These are phyloP conservation scores for Pseudogymnoascus pannorum DNA, from an alignment of 2,329 filamentous ascomycete genomes.

Conservation along the genomic window DNA sequence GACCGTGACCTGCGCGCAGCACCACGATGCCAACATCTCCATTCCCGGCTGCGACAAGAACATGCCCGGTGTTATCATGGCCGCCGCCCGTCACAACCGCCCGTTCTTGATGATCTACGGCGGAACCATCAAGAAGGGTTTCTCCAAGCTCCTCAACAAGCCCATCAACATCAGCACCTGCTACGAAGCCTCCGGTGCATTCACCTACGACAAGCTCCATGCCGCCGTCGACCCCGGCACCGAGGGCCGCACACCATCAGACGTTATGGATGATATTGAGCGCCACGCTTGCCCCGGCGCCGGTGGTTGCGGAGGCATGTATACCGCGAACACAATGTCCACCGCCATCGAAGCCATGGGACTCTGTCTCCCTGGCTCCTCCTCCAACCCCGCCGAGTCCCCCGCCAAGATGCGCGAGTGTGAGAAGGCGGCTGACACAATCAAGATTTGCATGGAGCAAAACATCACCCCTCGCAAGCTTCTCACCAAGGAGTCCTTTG, in stretches of 20 bases:
- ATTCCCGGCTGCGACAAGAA: slow-evolving; percentile 97
- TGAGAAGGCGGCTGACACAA: slow-evolving; percentile 58
- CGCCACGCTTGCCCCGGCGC: slow-evolving; percentile 60
- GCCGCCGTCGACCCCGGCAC: slow-evolving; percentile 56
- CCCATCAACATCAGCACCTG: slow-evolving; percentile 83
- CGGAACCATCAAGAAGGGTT: slow-evolving; percentile 83
- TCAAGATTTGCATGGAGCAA: slow-evolving; percentile 61
- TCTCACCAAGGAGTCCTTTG: slow-evolving; percentile 61
- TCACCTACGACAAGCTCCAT: slow-evolving; percentile 68
- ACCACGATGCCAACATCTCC: slow-evolving; percentile 86
- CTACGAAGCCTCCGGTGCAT: slow-evolving; percentile 81
- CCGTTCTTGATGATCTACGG: slow-evolving; percentile 95
- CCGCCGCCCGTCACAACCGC: slow-evolving; percentile 81
- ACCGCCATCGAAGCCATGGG: slow-evolving; percentile 68
- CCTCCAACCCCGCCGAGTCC: slow-evolving; percentile 59
- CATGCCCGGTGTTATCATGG: slow-evolving; percentile 91
- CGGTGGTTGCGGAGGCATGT: slow-evolving; percentile 69
- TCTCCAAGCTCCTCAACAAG: slow-evolving; percentile 66
- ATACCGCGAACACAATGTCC: slow-evolving; percentile 71
- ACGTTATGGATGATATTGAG: slow-evolving; percentile 75
- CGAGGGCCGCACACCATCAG: slow-evolving; percentile 59
- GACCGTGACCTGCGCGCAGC: slow-evolving; percentile 83
- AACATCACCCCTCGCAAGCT: slow-evolving; percentile 61
- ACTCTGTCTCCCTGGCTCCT: slow-evolving; percentile 59
- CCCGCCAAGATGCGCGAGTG: slow-evolving; percentile 68